Evolutionary conservation across 805 yeast genomes (phyloP).

Genomic region (Hanseniaspora jakobsenii): DNA sequence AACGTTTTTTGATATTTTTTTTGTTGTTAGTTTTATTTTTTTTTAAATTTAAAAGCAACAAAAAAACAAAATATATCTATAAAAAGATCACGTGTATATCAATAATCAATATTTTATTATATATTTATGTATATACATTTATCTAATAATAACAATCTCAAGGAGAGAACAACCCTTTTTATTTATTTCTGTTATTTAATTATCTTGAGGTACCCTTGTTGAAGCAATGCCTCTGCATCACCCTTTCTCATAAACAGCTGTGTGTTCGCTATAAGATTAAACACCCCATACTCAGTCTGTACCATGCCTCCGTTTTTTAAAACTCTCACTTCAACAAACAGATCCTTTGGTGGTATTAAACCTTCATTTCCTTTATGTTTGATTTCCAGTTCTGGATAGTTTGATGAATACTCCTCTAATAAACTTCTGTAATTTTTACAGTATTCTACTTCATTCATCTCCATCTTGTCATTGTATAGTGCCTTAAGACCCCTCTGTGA

Average conservation of each 20-base stretch:
- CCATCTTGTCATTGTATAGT: conserved; percentile 38
- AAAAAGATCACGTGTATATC: too few species aligned
- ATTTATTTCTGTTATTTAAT: conserved; percentile 31
- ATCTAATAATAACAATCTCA: too few species aligned
- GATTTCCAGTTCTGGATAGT: conserved; percentile 68
- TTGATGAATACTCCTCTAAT: conserved; percentile 53
- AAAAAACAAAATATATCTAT: too few species aligned
- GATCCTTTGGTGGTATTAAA: conserved; percentile 80
- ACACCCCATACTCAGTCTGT: conserved; percentile 93
- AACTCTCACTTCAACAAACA: conserved; percentile 88
- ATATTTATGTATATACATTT: too few species aligned
- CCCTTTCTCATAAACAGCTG: conserved; percentile 89
- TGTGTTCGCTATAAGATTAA: conserved; percentile 82
- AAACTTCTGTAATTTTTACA: conserved; percentile 51
- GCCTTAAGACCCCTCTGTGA: conserved; percentile 13
- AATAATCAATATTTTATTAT: too few species aligned
- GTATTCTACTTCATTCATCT: conserved; percentile 73
- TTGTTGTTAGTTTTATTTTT: too few species aligned
- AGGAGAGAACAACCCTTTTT: too few species aligned
- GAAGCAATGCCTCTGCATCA: conserved; percentile 86
- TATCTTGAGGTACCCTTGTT: conserved; percentile 83
- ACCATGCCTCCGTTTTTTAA: conserved; percentile 92
- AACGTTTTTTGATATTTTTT: too few species aligned
- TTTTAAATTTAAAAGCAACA: too few species aligned
- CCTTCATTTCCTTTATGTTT: conserved; percentile 44